Evolutionary conservation across 106 monocot species (phyloP).

Genomic region (Ottelia alismoides): DNA sequence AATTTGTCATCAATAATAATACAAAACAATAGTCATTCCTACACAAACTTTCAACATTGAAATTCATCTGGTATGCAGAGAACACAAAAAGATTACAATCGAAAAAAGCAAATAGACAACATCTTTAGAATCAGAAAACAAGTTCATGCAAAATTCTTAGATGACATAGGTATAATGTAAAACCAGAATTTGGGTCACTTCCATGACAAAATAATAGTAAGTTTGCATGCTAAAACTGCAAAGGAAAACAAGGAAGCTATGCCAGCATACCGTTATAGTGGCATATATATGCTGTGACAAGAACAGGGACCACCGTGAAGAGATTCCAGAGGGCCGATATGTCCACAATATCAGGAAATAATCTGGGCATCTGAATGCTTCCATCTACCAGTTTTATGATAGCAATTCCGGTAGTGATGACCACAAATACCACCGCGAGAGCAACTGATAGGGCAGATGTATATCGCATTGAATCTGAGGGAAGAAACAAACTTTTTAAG

Average conservation of each 20-base stretch:
- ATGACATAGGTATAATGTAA: too few relatives aligned
- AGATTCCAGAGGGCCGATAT: conserved; percentile 12
- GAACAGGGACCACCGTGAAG: conserved; percentile 20
- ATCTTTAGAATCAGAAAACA: too few relatives aligned
- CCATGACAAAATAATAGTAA: too few relatives aligned
- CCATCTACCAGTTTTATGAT: conserved; percentile 8
- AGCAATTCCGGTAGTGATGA: conserved; percentile 14
- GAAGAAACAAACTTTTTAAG: too few relatives aligned
- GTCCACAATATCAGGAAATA: conserved; percentile 13
- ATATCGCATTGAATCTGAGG: conserved; percentile 16
- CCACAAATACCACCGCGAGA: conserved; percentile 18
- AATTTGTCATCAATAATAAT: too few relatives aligned
- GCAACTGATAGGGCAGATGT: conserved; percentile 20
- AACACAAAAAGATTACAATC: too few relatives aligned
- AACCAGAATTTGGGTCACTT: too few relatives aligned
- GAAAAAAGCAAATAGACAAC: too few relatives aligned
- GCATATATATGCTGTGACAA: conserved; percentile 21
- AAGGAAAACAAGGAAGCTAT: background rate
- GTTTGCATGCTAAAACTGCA: background rate
- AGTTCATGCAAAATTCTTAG: too few relatives aligned
- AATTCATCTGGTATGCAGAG: too few relatives aligned
- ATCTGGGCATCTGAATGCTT: conserved; percentile 6
- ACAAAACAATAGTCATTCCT: too few relatives aligned
- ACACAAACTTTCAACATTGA: too few relatives aligned
- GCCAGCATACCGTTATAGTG: conserved; percentile 19